Evolutionary conservation across 176 grass and related monocot genomes (phyloP), one percentile per base, ranked within the genome.

Genomic region (Cenchrus americanus): DNA sequence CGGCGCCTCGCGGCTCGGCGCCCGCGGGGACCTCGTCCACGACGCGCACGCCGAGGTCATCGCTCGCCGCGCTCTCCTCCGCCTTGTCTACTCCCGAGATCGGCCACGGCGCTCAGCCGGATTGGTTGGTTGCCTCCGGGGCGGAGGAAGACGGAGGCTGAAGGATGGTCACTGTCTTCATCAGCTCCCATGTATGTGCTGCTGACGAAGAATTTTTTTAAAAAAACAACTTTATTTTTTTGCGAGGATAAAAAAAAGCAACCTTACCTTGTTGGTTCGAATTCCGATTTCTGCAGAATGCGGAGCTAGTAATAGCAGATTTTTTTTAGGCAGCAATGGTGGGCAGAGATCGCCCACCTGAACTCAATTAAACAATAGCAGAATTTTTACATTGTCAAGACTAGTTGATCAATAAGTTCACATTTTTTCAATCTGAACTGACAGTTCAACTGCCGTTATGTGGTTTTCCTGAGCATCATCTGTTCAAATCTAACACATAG

Each of bases 1-100:
- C 10, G 92, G 91, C 17, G 87, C 90, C 19, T 85, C 92, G 18
- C 58, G 84, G 8, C 88, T 97, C 21, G 82, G 82, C 23, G 58
- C 63, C 11, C 81, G 62, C 2, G 95, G 95, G 0, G 92, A 94
- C 55, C 72, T 94, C 27, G 84, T 94, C 59, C 88, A 97, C 58
- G 95, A 97, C 10, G 90, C 92, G 27, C 95, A 97, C 48, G 95
- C 95, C 4, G 96, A 98, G 92, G 83, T 90, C 34, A 72, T 98
- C 24, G 91, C 95, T 7, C 90, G 95, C 19, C 83, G 95, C 30
- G 82, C 95, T 26, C 90, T 98, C 14, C 77, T 95, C 53, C 91
- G 90, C 42, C 90, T 86, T 14, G 8, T 94, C 10, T 97, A 92
- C 75, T 58, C 90, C 90, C 2, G 92, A 92, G 66, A 82, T 97